phyloP scores from a whole-genome alignment of 2,329 filamentous ascomycete genomes.

The Cladosporium halotolerans region DNA sequence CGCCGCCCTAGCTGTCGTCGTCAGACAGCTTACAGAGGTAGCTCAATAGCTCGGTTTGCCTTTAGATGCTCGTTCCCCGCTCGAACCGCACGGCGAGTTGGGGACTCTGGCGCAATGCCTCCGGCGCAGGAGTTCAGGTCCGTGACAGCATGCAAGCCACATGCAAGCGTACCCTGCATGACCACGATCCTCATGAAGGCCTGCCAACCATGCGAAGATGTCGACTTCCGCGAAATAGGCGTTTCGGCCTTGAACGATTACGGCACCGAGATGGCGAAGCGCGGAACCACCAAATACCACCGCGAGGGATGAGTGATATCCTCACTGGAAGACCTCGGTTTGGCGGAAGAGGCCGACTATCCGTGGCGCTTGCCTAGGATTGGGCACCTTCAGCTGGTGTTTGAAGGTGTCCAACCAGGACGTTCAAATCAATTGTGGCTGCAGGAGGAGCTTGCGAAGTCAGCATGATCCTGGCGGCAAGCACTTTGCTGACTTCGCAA shows the following conservation, averaged over 20 bases:
- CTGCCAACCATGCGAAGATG: too few species aligned
- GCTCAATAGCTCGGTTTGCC: too few species aligned
- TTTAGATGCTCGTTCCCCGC: neutral
- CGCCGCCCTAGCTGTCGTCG: too few species aligned
- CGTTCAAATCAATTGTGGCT: neutral
- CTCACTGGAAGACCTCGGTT: too few species aligned
- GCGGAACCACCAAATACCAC: too few species aligned
- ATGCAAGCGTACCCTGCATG: neutral
- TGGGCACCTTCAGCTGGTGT: constrained; percentile 1
- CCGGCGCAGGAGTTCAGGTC: neutral
- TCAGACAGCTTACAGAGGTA: too few species aligned
- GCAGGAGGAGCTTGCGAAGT: constrained; percentile 8
- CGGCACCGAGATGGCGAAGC: too few species aligned
- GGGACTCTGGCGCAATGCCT: neutral
- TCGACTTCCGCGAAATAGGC: too few species aligned
- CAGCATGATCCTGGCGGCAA: constrained; percentile 3
- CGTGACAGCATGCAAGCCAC: neutral
- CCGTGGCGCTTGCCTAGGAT: constrained; percentile 1
- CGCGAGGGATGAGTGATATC: too few species aligned
- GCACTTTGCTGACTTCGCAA: constrained; percentile 11
- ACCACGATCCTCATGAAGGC: too few species aligned
- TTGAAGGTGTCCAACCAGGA: neutral
- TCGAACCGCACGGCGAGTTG: constrained; percentile 7
- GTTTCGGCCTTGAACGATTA: too few species aligned
- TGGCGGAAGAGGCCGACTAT: too few species aligned